Evolutionary conservation across 2,329 filamentous ascomycete genomes (phyloP).

Genomic region (Ascochyta koolunga): DNA sequence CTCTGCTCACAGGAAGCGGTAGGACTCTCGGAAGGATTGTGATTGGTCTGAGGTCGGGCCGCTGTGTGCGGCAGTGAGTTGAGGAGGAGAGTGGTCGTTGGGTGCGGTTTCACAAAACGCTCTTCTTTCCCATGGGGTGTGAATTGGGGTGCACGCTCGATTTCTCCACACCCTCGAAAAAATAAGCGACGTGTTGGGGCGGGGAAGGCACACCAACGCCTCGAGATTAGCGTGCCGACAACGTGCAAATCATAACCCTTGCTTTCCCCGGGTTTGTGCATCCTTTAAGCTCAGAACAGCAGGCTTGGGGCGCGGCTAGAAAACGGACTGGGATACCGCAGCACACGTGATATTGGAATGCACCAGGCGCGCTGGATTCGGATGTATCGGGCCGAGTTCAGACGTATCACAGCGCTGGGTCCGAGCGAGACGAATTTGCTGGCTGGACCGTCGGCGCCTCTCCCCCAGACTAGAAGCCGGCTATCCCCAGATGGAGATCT

Average conservation of each 20-base stretch:
- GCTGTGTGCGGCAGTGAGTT: conserved; percentile 8
- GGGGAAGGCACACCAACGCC: conserved; percentile 18
- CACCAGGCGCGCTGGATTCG: neutral
- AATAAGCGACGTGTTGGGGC: conserved; percentile 20
- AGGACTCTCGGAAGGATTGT: conserved; percentile 17
- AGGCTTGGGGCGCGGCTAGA: conserved; percentile 1
- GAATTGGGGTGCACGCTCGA: conserved; percentile 10
- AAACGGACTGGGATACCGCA: neutral
- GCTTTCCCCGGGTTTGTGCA: neutral
- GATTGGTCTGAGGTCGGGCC: conserved; percentile 24
- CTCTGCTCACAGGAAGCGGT: conserved; percentile 6
- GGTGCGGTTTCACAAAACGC: conserved; percentile 1
- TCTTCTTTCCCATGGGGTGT: conserved; percentile 19
- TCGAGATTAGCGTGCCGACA: conserved; percentile 22
- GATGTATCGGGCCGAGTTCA: conserved; percentile 23
- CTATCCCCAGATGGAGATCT: conserved; percentile 18
- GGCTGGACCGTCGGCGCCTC: conserved; percentile 23
- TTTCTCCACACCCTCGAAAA: conserved; percentile 4
- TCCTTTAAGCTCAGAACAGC: neutral
- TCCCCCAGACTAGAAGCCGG: conserved; percentile 25
- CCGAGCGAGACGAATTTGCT: neutral
- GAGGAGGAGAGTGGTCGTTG: conserved; percentile 1
- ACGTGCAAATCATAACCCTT: conserved; percentile 23
- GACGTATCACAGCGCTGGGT: conserved; percentile 8
- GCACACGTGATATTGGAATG: neutral